Conservation (phyloP, 2,329 filamentous ascomycete species). For the Penicillium sp. region DNA sequence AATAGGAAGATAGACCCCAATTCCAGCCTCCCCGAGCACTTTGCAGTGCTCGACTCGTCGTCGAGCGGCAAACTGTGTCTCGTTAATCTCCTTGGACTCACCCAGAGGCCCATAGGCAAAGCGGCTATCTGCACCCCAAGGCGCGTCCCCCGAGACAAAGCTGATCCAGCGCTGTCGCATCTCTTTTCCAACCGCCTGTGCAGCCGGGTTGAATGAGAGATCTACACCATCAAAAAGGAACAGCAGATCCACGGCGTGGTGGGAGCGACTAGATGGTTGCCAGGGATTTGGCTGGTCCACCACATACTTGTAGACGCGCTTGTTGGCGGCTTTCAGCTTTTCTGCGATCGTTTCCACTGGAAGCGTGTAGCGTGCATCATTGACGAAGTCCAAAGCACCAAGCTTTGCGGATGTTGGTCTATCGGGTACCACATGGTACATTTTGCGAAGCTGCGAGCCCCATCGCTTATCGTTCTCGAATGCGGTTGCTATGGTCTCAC, state of each 20-base stretch:
- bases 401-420: conserved; percentile 42
- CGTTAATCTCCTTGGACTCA: conserved; percentile 32
- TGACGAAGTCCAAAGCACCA: conserved; percentile 40
- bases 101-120: conserved; percentile 46
- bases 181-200: conserved; percentile 32
- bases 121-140: conserved; percentile 35
- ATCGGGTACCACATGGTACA: conserved; percentile 44
- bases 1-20: conserved; percentile 31
- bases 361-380: conserved; percentile 32
- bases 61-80: conserved; percentile 32
- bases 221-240: conserved; percentile 46
- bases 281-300: conserved; percentile 50
- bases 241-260: conserved; percentile 50
- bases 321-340: conserved; percentile 26
- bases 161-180: conserved; percentile 44
- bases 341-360: conserved; percentile 32
- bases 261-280: conserved; percentile 47
- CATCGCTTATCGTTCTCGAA: conserved; percentile 35
- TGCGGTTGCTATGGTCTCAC: conserved; percentile 33
- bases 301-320: conserved; percentile 40
- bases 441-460: conserved; percentile 33
- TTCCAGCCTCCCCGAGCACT: conserved; percentile 30
- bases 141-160: conserved; percentile 38
- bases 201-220: conserved; percentile 34
- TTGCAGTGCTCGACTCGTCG: conserved; percentile 34